Evolutionary conservation across 768 basidiomycete genomes (phyloP).

Genomic region (Pleurotus cornucopiae): DNA sequence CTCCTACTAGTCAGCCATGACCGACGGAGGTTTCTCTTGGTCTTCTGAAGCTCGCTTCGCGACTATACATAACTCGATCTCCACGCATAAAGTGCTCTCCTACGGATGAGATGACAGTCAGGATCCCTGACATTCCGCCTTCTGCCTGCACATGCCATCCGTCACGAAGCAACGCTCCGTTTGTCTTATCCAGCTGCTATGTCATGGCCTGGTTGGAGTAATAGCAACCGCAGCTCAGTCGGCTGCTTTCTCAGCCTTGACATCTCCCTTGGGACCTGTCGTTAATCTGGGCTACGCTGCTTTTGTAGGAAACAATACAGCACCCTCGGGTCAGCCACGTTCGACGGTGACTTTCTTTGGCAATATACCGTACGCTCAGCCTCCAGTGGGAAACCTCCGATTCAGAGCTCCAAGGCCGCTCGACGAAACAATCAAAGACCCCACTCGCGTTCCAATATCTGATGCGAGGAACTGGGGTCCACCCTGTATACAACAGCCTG

Average conservation of each 20-base stretch:
- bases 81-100: no score
- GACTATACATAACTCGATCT: no score
- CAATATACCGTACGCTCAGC: constrained; percentile 36
- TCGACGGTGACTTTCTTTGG: constrained; percentile 39
- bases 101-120: no score
- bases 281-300: constrained; percentile 36
- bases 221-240: not conserved
- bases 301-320: constrained; percentile 35
- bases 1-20: no score
- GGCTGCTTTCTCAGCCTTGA: not conserved
- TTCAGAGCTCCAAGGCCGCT: constrained; percentile 34
- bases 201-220: no score
- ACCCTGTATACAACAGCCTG: constrained; percentile 42
- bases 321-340: constrained; percentile 27
- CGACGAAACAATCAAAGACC: constrained; percentile 21
- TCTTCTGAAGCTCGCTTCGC: no score
- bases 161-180: no score
- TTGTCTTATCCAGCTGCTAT: no score
- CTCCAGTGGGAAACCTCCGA: constrained; percentile 35
- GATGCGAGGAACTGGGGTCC: constrained; percentile 44
- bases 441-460: constrained; percentile 17
- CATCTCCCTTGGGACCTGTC: constrained; percentile 29
- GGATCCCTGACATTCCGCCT: no score
- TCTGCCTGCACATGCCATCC: no score
- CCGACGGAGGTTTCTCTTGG: no score